Conservation (phyloP, 2,329 filamentous ascomycete species). For the Colletotrichum filicis region DNA sequence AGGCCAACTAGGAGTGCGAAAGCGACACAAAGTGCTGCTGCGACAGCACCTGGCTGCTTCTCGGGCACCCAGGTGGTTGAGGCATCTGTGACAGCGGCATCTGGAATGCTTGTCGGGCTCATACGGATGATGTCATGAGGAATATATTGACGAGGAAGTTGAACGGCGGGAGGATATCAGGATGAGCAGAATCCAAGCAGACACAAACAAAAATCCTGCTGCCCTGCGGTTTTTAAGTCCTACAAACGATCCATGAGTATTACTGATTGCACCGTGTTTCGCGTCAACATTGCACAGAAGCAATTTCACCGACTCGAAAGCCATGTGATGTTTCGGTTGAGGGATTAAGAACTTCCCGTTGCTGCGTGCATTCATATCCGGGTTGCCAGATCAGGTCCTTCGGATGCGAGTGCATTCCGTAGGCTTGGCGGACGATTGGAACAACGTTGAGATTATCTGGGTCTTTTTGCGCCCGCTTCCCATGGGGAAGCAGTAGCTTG, state of each 20-base stretch:
- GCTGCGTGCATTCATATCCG: background rate
- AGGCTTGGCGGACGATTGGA: constrained; percentile 14
- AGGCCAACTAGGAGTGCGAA: constrained; percentile 18
- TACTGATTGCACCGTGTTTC: background rate
- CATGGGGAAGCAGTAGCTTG: background rate
- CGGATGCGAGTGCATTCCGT: background rate
- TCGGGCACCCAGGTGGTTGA: background rate
- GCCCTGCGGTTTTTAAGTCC: background rate
- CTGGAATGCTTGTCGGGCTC: background rate
- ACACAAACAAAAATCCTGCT: background rate
- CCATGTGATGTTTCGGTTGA: constrained; percentile 14
- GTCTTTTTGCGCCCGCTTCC: background rate
- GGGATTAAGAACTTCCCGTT: constrained; percentile 11
- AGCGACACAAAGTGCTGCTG: constrained; percentile 10
- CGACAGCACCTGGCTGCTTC: background rate
- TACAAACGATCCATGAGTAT: background rate
- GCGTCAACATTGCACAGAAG: background rate
- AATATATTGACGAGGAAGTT: background rate
- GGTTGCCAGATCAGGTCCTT: background rate
- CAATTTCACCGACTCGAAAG: background rate
- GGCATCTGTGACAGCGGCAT: background rate
- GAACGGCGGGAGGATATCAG: background rate
- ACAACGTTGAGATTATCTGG: background rate
- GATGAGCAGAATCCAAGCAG: background rate
- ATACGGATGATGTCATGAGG: constrained; percentile 2